Base-by-base conservation (phyloP, 108 stramenopile genomes). In the Asterionellopsis glacialis region DNA sequence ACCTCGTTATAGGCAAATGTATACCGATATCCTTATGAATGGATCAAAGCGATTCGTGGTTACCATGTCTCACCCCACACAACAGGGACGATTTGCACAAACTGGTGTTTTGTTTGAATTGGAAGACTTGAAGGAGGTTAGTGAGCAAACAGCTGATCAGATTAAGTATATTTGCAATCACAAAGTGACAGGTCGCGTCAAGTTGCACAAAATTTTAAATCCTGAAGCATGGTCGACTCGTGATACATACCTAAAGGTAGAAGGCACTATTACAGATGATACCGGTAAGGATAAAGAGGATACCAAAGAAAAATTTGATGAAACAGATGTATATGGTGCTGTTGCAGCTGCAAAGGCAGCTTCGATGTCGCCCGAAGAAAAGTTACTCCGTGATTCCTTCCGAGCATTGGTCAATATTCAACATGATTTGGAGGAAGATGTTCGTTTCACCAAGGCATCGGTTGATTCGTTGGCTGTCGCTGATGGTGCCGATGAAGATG, bases 81-180 rank as follows among this genome's bases (percentile, higher is more conserved):
- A 85, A 65, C 49, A 75, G 50, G 91, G 88, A 25, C 64, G 82
- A 56, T 88, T 93, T 65, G 91, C 91, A 0, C 52, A 83, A 59
- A 78, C 76, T 33, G 91, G 91, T 5, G 87, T 93, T 11, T 51
- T 93, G 50, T 88, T 93, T 64, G 75, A 81, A 49, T 50, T 93
- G 41, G 82, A 89, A 57, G 91, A 93, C 52, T 63, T 93, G 64
- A 89, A 89, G 59, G 91, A 93, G 61, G 91, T 93, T 4, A 75
- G 73, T 28, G 87, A 87, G 57, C 83, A 85, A 63, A 93, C 91
- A 14, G 72, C 55, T 3, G 91, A 93, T 72, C 76, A 77, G 53
- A 87, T 93, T 61, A 93, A 93, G 65, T 93, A 89, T 62, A 87
- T 93, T 70, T 93, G 91, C 80, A 83, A 77, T 48, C 91, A 93